phyloP scores from a whole-genome alignment of 2,329 filamentous ascomycete species.

The Venturia pyrina region DNA sequence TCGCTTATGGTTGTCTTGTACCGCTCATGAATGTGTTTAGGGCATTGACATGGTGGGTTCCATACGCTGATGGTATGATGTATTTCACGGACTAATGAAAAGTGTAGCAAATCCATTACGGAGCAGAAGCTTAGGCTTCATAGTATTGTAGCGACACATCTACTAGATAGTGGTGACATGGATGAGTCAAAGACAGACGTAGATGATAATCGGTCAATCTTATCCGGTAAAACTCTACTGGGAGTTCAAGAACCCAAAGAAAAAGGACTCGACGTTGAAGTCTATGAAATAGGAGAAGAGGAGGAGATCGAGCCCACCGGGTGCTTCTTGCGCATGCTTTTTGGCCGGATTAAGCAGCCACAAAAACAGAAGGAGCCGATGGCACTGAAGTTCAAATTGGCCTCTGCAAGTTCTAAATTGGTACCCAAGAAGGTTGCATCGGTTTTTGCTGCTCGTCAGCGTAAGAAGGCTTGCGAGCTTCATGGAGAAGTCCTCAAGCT shows the following conservation, averaged over 20 bases:
- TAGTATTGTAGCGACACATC: background rate
- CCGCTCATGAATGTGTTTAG: background rate
- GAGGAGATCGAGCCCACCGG: background rate
- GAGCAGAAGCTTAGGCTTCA: background rate
- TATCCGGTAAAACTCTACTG: background rate
- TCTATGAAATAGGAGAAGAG: background rate
- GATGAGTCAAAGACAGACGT: background rate
- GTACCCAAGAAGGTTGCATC: background rate
- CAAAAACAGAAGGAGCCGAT: background rate
- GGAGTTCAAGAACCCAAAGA: background rate
- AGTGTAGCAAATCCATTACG: background rate
- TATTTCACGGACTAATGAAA: background rate
- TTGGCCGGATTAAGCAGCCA: background rate
- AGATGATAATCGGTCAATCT: background rate
- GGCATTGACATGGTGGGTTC: background rate
- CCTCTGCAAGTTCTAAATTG: background rate
- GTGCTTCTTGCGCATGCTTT: background rate
- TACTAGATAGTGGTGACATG: background rate
- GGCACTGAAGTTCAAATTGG: background rate
- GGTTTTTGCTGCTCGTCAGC: background rate
- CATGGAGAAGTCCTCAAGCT: background rate
- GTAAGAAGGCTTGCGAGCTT: background rate
- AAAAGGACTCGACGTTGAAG: background rate
- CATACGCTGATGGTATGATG: background rate
- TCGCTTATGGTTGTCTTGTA: background rate